Evolutionary conservation across 176 grass and related monocot species (phyloP), one percentile per base, ranked within the genome.

Genomic region (Oryza brachyantha): DNA sequence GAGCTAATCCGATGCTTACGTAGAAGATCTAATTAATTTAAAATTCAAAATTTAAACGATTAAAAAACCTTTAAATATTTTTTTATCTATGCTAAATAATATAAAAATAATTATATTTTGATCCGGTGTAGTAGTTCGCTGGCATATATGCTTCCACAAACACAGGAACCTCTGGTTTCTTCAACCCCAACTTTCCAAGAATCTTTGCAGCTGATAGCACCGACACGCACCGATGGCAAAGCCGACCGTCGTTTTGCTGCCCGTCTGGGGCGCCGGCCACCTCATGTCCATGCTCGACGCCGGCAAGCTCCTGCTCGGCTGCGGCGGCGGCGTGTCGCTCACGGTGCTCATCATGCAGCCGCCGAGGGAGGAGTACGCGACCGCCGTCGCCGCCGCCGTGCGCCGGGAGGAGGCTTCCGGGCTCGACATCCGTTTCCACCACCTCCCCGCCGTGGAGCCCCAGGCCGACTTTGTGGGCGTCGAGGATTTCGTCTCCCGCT

Each of bases 401-500:
- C 37, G 34, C 57, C 75, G 69, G 64, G 73, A 42, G 43, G 62
- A 57, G 19, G 69, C 29, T 1, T 12, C 57, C 8, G 28, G 25
- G 17, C 35, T 28, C 3, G 61, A 55, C 80, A 74, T 83, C 16
- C 39, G 19, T 3, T 89, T 85, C 68, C 36, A 37, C 14, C 81
- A 75, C 48, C 70, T 80, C n/a, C 75, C 81, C 0, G 28, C 43
- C 11, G 80, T 88, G 8, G 43, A 79, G 22, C 68, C 68, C 11
- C 81, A 75, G 1, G 17, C 46, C 0, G 66, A 74, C 60, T 8
- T 3, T 22, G 0, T 24, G 6, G 83, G 77, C 37, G 14, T 76
- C 2, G 86, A 88, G 59, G 86, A 88, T 29, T 88, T 80, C 42
- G 29, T 83, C 60, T 88, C 86, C 67, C 24, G 76, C 13, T 70